Base-by-base conservation (phyloP, 2,329 filamentous ascomycete genomes). In the Xylaria hypoxylon region DNA sequence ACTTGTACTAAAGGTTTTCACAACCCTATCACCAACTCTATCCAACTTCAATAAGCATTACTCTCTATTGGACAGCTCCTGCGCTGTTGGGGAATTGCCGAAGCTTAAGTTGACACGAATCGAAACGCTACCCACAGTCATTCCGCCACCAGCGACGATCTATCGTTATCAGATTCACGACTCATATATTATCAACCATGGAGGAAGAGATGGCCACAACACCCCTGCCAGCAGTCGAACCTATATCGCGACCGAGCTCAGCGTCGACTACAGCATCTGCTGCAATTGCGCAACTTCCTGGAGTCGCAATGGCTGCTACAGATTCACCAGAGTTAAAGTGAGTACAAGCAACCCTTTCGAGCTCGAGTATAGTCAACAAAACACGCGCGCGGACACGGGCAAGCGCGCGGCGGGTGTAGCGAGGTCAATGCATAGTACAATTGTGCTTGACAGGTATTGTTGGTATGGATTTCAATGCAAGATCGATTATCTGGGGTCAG, bases 191-290 rank as follows among this genome's bases (percentile, higher is more conserved):
- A 68, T 64, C 71, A 55, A 75, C 77, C 72, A 85, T 86, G 82
- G 84, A 86, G 73, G 84, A 86, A 70, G 79, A 78, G 63, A 52
- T 26, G 26, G 50, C 60, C 11, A 70, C 78, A 35, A 80, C 81
- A 60, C 71, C 79, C 53, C 74, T 82, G 50, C 75, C 79, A 42
- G 77, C 80, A 40, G 74, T 82, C 47, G 85, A 87, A 68, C 79
- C 82, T 19, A 82, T 85, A 65, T 85, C 85, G 33, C 80, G 82
- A 70, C 83, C 83, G 24, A 82, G 80, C 71, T 85, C 85, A 35
- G 82, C 82, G 2, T 84, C 85, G 3, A 82, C 83, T 1, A 79
- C 81, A 22, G 79, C 79, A 19, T 82, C 72, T 28, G 80, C 79
- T n/a, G 82, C 73, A 31, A 74, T 81, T 63, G 78, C 80, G 17